Conservation (phyloP, 1,284 basidiomycete species). For the Ceratobasidium sp. region DNA sequence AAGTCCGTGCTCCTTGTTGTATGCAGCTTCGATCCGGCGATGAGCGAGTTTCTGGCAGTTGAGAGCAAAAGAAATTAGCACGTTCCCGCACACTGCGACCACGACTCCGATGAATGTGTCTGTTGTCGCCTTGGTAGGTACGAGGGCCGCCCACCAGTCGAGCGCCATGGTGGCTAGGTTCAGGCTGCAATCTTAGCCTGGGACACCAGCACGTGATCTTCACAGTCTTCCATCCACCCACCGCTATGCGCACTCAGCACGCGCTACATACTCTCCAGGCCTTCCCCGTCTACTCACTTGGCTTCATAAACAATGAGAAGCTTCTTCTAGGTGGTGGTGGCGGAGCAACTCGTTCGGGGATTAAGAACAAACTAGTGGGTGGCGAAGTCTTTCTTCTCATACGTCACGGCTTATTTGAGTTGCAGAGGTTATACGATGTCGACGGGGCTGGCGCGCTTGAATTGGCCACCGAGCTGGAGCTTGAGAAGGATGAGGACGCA, state of each 20-base stretch:
- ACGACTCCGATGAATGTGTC: slow-evolving; percentile 83
- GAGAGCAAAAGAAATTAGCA: slow-evolving; percentile 90
- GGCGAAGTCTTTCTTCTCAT: not conserved
- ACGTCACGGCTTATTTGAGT: slow-evolving; percentile 2
- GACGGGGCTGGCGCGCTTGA: slow-evolving; percentile 70
- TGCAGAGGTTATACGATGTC: slow-evolving; percentile 79
- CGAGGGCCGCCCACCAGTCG: slow-evolving; percentile 40
- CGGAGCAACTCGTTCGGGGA: slow-evolving; percentile 82
- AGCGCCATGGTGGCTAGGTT: slow-evolving; percentile 9
- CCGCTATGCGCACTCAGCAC: slow-evolving; percentile 82
- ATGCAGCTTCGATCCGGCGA: slow-evolving; percentile 68
- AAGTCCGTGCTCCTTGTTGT: slow-evolving; percentile 35
- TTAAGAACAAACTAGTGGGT: slow-evolving; percentile 92
- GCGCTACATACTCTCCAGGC: slow-evolving; percentile 78
- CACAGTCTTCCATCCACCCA: slow-evolving; percentile 19
- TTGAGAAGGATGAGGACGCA: slow-evolving; percentile 86
- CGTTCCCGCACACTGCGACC: slow-evolving; percentile 86
- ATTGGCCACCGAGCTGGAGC: slow-evolving; percentile 75
- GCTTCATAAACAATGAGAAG: slow-evolving; percentile 80
- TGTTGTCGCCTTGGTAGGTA: slow-evolving; percentile 53
- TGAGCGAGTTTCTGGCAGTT: slow-evolving; percentile 95
- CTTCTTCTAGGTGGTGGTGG: slow-evolving; percentile 93
- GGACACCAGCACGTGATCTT: slow-evolving; percentile 25
- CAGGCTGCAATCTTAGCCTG: slow-evolving; percentile 1
- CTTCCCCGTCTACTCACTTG: slow-evolving; percentile 90